A percentile compares a stretch with the other conserved stretches of the same genome.
Evolutionary conservation across 2,329 filamentous ascomycete genomes (phyloP).

Genomic region (Metarhizium guizhouense): DNA sequence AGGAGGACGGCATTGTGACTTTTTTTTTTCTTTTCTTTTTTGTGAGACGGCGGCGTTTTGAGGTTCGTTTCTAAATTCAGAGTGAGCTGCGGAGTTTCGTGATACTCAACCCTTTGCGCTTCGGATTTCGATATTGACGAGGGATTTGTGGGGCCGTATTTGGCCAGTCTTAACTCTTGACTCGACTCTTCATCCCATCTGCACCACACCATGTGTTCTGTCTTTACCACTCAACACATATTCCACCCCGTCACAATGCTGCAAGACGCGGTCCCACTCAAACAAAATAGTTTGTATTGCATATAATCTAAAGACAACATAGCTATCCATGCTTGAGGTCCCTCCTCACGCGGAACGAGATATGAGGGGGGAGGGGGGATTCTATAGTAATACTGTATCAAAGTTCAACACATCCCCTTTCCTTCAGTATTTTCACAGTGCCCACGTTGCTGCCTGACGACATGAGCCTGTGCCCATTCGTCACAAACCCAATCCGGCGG

Average conservation of each 20-base stretch:
- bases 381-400: neutral
- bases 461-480: neutral
- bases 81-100: too few species aligned
- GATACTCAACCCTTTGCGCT: too few species aligned
- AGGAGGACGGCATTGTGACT: constrained; percentile 6
- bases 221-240: too few species aligned
- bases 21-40: neutral
- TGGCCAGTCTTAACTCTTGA: too few species aligned
- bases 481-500: neutral
- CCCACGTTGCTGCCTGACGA: neutral
- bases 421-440: neutral
- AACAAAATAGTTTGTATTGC: neutral
- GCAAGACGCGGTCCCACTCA: neutral
- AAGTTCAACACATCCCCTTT: constrained; percentile 1
- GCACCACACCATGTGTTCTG: too few species aligned
- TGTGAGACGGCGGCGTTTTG: too few species aligned
- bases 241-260: too few species aligned
- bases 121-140: too few species aligned
- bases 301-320: neutral
- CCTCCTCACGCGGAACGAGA: neutral
- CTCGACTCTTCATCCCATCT: too few species aligned
- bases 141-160: too few species aligned
- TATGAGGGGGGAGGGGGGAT: neutral
- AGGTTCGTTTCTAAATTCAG: too few species aligned
- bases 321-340: neutral